Percentiles rank a stretch among this genome's conserved stretches.
phyloP scores from a whole-genome alignment of 2,329 filamentous ascomycete species.

The Eutypella sp. region DNA sequence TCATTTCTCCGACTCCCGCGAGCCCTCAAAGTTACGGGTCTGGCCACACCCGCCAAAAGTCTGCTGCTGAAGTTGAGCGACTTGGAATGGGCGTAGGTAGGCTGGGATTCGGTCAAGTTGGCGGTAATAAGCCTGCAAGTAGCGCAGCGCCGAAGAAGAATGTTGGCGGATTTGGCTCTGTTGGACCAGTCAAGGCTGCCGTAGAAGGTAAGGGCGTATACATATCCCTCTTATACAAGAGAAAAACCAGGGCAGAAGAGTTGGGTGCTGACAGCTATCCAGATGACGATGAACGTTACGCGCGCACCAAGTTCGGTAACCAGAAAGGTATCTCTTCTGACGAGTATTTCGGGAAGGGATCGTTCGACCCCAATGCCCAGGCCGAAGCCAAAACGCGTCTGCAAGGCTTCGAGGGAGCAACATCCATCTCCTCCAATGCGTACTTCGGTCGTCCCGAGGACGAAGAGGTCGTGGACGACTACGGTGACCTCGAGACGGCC shows the following conservation, averaged over 20 bases:
- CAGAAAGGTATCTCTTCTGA: conserved; percentile 98
- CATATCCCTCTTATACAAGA: no score
- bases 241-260: not conserved
- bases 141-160: conserved; percentile 62
- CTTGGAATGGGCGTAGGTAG: conserved; percentile 83
- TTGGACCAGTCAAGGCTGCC: conserved; percentile 67
- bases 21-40: conserved; percentile 64
- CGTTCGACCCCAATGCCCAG: conserved; percentile 74
- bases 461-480: conserved; percentile 66
- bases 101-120: conserved; percentile 84
- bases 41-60: conserved; percentile 56
- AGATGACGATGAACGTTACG: conserved; percentile 78
- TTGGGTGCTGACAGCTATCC: conserved; percentile 17
- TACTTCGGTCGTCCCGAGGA: conserved; percentile 95
- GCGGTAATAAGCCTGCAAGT: conserved; percentile 54
- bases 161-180: conserved; percentile 80
- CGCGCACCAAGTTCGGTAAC: conserved; percentile 78
- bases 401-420: conserved; percentile 88
- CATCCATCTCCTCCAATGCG: conserved; percentile 88
- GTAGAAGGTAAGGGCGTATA: conserved; percentile 57
- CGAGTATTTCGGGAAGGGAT: conserved; percentile 92
- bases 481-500: conserved; percentile 85
- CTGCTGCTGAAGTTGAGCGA: conserved; percentile 76
- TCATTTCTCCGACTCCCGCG: conserved; percentile 70
- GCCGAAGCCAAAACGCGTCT: conserved; percentile 82